These are phyloP conservation scores for Bjerkandera adusta DNA, from an alignment of 1,284 basidiomycete genomes.

Conservation along the genomic window DNA sequence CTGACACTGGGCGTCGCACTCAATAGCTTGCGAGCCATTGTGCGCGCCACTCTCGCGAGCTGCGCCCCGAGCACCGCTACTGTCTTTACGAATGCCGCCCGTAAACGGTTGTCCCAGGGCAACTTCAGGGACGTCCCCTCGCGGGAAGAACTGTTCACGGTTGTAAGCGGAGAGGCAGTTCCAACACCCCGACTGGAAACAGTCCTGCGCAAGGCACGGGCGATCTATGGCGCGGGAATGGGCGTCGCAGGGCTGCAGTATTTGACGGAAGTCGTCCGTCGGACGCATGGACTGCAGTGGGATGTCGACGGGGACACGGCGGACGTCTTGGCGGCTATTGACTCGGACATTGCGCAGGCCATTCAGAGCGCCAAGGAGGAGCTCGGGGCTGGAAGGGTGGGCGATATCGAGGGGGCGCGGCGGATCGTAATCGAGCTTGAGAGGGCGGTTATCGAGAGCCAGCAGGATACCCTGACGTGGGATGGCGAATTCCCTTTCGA, in stretches of 20 bases:
- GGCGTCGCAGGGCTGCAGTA: constrained; percentile 59
- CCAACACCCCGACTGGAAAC: constrained; percentile 52
- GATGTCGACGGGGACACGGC: constrained; percentile 53
- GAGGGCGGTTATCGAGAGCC: constrained; percentile 47
- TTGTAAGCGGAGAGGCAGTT: constrained; percentile 32
- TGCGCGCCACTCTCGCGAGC: constrained; percentile 63
- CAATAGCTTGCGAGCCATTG: constrained; percentile 64
- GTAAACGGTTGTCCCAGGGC: constrained; percentile 52
- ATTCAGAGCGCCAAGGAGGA: constrained; percentile 79
- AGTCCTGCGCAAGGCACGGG: constrained; percentile 52
- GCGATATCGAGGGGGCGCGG: constrained; percentile 44
- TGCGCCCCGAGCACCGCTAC: constrained; percentile 55
- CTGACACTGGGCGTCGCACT: constrained; percentile 3
- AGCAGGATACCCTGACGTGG: constrained; percentile 53
- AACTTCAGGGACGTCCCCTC: not conserved
- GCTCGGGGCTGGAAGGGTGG: constrained; percentile 42
- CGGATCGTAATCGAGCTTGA: constrained; percentile 48
- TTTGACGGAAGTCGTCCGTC: constrained; percentile 53
- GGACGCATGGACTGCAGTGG: constrained; percentile 62
- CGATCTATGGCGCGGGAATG: constrained; percentile 73
- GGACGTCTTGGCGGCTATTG: constrained; percentile 57
- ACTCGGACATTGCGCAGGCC: constrained; percentile 74
- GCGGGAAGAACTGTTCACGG: no score
- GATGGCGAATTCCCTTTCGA: constrained; percentile 73
- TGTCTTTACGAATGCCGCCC: constrained; percentile 61